Evolutionary conservation across 345 rosid genomes (phyloP).

Genomic region (Moricandia moricandioides): DNA sequence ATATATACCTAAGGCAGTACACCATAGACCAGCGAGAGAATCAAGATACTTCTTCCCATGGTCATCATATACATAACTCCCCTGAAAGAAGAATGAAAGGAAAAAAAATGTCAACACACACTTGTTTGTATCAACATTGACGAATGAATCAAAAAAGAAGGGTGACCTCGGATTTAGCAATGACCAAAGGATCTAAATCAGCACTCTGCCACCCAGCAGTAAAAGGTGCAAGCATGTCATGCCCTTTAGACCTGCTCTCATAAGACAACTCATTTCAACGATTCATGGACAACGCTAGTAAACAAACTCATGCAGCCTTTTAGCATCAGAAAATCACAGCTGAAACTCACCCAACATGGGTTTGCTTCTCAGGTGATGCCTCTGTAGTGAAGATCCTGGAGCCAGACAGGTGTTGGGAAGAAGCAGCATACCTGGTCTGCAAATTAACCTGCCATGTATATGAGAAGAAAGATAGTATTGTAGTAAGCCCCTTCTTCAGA

Average conservation of each 20-base stretch:
- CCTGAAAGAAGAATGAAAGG: slow-evolving; percentile 43
- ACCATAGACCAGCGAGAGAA: slow-evolving; percentile 97
- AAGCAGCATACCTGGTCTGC: slow-evolving; percentile 39
- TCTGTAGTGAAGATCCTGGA: slow-evolving; percentile 54
- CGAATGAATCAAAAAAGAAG: neutral
- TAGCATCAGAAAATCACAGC: neutral
- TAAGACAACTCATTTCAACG: neutral
- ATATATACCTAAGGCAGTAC: slow-evolving; percentile 79
- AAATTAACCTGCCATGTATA: slow-evolving; percentile 45
- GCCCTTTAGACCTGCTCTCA: slow-evolving; percentile 72
- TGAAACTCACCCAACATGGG: slow-evolving; percentile 38
- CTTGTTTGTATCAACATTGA: neutral
- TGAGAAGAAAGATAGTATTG: neutral
- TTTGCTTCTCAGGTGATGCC: slow-evolving; percentile 55
- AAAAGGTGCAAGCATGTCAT: slow-evolving; percentile 98
- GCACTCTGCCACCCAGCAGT: slow-evolving; percentile 93
- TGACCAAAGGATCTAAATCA: slow-evolving; percentile 76
- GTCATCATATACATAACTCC: slow-evolving; percentile 74
- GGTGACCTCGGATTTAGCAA: slow-evolving; percentile 64
- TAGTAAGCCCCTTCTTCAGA: too few species aligned
- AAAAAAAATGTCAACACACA: neutral
- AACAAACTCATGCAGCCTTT: neutral
- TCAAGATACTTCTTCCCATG: slow-evolving; percentile 89
- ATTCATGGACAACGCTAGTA: neutral
- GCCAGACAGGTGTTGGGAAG: slow-evolving; percentile 34